A percentile compares a stretch with the other conserved stretches of the same genome.
Evolutionary conservation across 2,329 filamentous ascomycete species (phyloP).

Genomic region (Parasarocladium wereldwijsianum): DNA sequence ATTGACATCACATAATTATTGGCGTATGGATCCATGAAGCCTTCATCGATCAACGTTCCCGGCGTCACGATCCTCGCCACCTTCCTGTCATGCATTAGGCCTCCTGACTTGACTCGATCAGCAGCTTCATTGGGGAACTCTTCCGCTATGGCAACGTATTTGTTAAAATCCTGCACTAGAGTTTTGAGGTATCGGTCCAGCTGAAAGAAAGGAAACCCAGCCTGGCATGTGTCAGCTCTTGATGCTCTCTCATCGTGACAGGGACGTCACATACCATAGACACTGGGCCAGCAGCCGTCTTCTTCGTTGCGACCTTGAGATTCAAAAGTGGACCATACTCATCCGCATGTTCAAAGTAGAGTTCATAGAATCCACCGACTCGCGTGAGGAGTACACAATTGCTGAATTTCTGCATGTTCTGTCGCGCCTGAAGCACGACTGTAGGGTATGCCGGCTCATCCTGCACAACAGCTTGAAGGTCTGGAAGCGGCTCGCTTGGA

Average conservation of each 20-base stretch:
- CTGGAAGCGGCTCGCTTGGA: slow-evolving; percentile 13
- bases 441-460: slow-evolving; percentile 55
- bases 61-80: slow-evolving; percentile 85
- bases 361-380: slow-evolving; percentile 92
- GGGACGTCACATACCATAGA: slow-evolving; percentile 52
- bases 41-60: slow-evolving; percentile 91
- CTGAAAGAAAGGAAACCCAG: slow-evolving; percentile 87
- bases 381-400: slow-evolving; percentile 85
- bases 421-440: slow-evolving; percentile 74
- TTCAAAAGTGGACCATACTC: slow-evolving; percentile 76
- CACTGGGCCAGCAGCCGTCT: slow-evolving; percentile 63
- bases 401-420: slow-evolving; percentile 80
- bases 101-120: slow-evolving; percentile 58
- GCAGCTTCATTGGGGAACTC: slow-evolving; percentile 67
- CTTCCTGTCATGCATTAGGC: slow-evolving; percentile 68
- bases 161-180: slow-evolving; percentile 78
- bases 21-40: slow-evolving; percentile 85
- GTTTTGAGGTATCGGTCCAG: slow-evolving; percentile 86
- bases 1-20: slow-evolving; percentile 88
- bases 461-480: slow-evolving; percentile 25
- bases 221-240: slow-evolving; percentile 28
- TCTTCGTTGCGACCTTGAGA: slow-evolving; percentile 72
- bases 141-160: slow-evolving; percentile 87
- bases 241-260: slow-evolving; percentile 5
- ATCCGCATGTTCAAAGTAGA: slow-evolving; percentile 93